Base-by-base conservation (phyloP, 2,329 filamentous ascomycete species). In the Aspergillus flavus region DNA sequence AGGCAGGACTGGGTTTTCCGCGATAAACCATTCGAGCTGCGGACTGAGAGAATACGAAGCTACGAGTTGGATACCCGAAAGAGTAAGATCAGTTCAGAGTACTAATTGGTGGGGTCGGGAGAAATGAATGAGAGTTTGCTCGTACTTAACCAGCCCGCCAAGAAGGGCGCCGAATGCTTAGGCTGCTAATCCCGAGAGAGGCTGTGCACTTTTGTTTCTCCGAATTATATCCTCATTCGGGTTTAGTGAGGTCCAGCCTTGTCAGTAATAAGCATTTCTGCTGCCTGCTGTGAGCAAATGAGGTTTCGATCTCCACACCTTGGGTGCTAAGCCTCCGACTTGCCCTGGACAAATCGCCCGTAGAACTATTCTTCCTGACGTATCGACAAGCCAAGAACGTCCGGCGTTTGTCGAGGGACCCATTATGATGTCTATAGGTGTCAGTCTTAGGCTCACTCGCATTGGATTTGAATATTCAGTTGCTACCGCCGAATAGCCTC, bases 1-100 rank as follows among this genome's bases (percentile, higher is more conserved):
- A 68, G 10, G 63, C 65, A 14, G 57, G 61, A 34, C 63, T 58
- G 6, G 63, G 65, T 21, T 63, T 67, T 19, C 65, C 65, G 55
- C 63, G 58, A 43, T 67, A 65, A n/a, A 67, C 63, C 65, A 67
- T 67, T 67, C 21, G 32, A n/a, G 26, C 28, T 32, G 19, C 3
- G 9, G 10, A 32, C 16, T 26, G 7, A 19, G 16, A 21, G 23
- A n/a, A 11, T 26, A 4, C 3, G 7, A 10, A 3, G 11, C 7
- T 32, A 39, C 52, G 52, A 36, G 32, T 19, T 55, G 52, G 52
- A 39, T 55, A 55, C 52, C 52, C 19, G 34, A 55, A 39, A 19
- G 32, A 39, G 52, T 39, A 54, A 26, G 19, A 41, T 41, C 39
- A 19, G 16, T 9, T 16, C 16, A 41, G 16, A n/a, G 7, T n/a